These are phyloP conservation scores for Amanita pseudoporphyria DNA, from an alignment of 768 basidiomycete species.

Conservation along the genomic window DNA sequence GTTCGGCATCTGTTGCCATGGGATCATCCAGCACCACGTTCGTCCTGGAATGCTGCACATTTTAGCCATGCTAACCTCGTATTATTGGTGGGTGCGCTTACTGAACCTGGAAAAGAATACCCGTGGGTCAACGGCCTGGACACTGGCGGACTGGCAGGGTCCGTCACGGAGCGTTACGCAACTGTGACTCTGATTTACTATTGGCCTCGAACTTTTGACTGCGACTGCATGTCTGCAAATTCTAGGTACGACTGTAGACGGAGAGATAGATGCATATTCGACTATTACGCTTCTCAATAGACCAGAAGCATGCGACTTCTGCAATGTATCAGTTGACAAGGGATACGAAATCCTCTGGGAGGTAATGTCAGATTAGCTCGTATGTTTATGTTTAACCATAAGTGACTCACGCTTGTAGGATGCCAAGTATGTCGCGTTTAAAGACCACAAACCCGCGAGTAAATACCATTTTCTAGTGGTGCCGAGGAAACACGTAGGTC, in stretches of 20 bases:
- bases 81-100: too few relatives aligned
- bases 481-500: constrained; percentile 44
- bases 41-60: not conserved
- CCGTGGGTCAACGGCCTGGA: too few relatives aligned
- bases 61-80: too few relatives aligned
- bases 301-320: constrained; percentile 29
- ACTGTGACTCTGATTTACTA: not conserved
- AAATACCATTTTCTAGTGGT: constrained; percentile 41
- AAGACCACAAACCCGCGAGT: constrained; percentile 40
- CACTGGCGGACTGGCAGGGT: too few relatives aligned
- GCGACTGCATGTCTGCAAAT: not conserved
- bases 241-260: not conserved
- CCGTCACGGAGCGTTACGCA: too few relatives aligned
- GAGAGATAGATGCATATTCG: not conserved
- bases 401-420: constrained; percentile 24
- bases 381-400: too few relatives aligned
- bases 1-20: not conserved
- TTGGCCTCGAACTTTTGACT: not conserved
- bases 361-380: constrained; percentile 22
- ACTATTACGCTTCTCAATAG: not conserved
- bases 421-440: constrained; percentile 38
- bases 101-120: too few relatives aligned
- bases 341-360: constrained; percentile 43
- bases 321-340: constrained; percentile 27
- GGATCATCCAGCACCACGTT: not conserved